These are phyloP conservation scores for Samsoniella hepiali DNA, from an alignment of 2,329 filamentous ascomycete species.

Conservation along the genomic window DNA sequence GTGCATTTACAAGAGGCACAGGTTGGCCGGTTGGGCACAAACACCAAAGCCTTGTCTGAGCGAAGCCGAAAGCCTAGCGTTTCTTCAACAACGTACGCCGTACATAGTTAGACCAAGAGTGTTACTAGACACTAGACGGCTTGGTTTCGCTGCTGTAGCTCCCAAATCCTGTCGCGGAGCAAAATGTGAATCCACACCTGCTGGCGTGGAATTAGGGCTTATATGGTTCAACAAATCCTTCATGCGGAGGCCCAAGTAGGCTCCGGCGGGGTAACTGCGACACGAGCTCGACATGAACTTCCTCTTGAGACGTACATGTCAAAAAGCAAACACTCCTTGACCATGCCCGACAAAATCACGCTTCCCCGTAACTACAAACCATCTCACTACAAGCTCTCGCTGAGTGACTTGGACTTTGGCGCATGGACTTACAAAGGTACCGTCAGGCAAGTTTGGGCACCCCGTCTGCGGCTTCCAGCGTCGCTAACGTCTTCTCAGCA, in stretches of 20 bases:
- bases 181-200: too few relatives aligned
- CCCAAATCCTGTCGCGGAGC: too few relatives aligned
- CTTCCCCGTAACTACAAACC: constrained; percentile 1
- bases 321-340: background rate
- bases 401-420: constrained; percentile 13
- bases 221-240: too few relatives aligned
- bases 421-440: constrained; percentile 17
- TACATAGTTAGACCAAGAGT: too few relatives aligned
- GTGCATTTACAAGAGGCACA: too few relatives aligned
- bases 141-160: too few relatives aligned
- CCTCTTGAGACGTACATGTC: background rate
- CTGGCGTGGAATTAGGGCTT: too few relatives aligned
- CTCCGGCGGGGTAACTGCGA: background rate
- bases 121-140: too few relatives aligned
- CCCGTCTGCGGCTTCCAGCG: background rate
- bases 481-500: background rate
- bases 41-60: too few relatives aligned
- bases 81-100: too few relatives aligned
- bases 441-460: constrained; percentile 6
- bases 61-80: too few relatives aligned
- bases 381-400: constrained; percentile 11
- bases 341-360: background rate
- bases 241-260: background rate
- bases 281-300: background rate
- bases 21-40: too few relatives aligned